A percentile compares a stretch with the other conserved stretches of the same genome.
phyloP scores from a whole-genome alignment of 1,139 yeast genomes.

The Petasospora fabianii region DNA sequence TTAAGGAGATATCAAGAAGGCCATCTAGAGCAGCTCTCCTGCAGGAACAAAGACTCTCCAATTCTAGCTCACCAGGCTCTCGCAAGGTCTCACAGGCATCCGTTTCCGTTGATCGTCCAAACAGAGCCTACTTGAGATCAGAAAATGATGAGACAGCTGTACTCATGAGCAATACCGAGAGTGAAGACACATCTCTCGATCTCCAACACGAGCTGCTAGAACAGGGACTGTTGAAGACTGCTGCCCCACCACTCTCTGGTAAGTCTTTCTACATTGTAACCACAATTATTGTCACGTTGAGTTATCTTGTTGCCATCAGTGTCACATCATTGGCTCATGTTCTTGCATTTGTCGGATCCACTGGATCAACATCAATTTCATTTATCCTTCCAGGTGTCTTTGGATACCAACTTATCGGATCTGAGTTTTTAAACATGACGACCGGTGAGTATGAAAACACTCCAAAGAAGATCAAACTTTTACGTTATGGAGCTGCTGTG shows the following conservation, averaged over 20 bases:
- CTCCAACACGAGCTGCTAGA: constrained; percentile 30
- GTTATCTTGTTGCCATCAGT: constrained; percentile 71
- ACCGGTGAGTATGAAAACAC: constrained; percentile 28
- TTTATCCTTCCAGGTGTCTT: constrained; percentile 91
- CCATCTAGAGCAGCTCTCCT: constrained; percentile 20
- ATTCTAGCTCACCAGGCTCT: constrained; percentile 4
- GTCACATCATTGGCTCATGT: constrained; percentile 82
- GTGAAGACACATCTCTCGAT: constrained; percentile 8
- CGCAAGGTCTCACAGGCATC: constrained; percentile 13
- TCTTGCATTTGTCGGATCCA: constrained; percentile 89
- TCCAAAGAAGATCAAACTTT: constrained; percentile 38
- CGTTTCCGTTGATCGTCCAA: constrained; percentile 4
- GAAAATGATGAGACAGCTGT: constrained; percentile 2
- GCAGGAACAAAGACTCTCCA: constrained; percentile 12
- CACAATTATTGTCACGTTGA: constrained; percentile 50
- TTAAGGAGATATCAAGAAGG: constrained; percentile 19
- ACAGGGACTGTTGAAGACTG: constrained; percentile 28
- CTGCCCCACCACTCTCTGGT: constrained; percentile 30
- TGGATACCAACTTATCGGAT: constrained; percentile 65
- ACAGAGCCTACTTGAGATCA: constrained; percentile 4
- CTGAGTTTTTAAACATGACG: constrained; percentile 37
- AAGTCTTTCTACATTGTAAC: constrained; percentile 63
- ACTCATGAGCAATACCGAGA: constrained; percentile 6
- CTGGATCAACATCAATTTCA: constrained; percentile 92
- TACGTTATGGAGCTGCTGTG: constrained; percentile 57